Evolutionary conservation across 108 stramenopile genomes (phyloP).

Genomic region (Discostella pseudostelligera): DNA sequence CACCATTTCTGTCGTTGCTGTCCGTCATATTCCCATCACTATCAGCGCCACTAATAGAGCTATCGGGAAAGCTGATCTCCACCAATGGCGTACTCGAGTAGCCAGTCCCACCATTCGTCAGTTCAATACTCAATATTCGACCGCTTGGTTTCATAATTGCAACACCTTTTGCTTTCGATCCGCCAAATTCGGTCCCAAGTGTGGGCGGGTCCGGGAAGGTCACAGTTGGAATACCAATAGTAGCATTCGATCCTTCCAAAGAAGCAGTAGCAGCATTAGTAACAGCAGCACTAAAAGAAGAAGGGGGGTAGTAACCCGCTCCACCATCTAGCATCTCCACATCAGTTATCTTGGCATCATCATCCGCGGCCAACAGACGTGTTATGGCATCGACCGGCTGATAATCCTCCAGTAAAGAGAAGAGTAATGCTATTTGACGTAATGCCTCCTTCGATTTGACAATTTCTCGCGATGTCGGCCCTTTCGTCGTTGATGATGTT

Average conservation of each 20-base stretch:
- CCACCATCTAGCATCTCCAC: conserved; percentile 61
- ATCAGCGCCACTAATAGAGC: no score
- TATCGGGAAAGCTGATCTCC: conserved; percentile 45
- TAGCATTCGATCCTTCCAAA: no score
- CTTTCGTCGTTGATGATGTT: background rate
- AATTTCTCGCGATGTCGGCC: conserved; percentile 12
- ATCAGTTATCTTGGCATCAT: conserved; percentile 64
- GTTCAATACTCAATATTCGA: conserved; percentile 63
- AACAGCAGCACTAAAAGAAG: conserved; percentile 46
- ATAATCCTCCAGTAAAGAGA: conserved; percentile 63
- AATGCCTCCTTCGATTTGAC: conserved; percentile 63
- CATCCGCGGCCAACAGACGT: conserved; percentile 65
- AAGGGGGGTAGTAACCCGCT: conserved; percentile 66
- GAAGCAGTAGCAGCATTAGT: no score
- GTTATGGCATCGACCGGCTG: conserved; percentile 77
- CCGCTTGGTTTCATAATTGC: conserved; percentile 64
- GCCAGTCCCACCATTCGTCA: conserved; percentile 64
- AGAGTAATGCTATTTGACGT: conserved; percentile 80
- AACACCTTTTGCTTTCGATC: conserved; percentile 57
- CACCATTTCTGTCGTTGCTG: background rate
- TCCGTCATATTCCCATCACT: conserved; percentile 9
- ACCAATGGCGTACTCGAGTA: conserved; percentile 64
- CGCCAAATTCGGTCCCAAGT: conserved; percentile 29
- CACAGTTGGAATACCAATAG: conserved; percentile 38
- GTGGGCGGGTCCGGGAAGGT: conserved; percentile 62